phyloP scores from a whole-genome alignment of 177 flowering plant species.

The Vitis hybrid region DNA sequence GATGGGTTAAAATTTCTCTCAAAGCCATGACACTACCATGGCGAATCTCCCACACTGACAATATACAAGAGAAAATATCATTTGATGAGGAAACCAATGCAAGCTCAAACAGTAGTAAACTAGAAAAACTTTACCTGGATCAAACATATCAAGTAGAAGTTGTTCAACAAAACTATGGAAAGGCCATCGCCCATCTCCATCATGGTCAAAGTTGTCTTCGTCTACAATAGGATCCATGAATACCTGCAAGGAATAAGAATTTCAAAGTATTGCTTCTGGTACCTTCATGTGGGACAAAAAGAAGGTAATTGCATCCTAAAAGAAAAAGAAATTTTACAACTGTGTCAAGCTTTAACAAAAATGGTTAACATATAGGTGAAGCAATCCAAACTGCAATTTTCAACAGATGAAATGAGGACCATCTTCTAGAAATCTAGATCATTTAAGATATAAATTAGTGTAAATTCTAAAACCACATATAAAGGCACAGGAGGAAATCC shows the following conservation, averaged over 20 bases:
- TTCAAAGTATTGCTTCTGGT: background rate
- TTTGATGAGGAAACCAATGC: background rate
- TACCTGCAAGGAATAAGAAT: conserved; percentile 34
- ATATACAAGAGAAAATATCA: conserved; percentile 1
- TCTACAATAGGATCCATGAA: conserved; percentile 41
- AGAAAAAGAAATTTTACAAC: background rate
- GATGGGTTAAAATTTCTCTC: conserved; percentile 88
- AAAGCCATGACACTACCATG: conserved; percentile 98
- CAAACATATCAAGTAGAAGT: conserved; percentile 89
- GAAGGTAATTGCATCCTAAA: background rate
- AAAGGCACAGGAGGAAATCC: too few relatives aligned
- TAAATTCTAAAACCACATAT: too few relatives aligned
- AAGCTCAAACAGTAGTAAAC: conserved; percentile 2
- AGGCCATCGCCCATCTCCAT: conserved; percentile 85
- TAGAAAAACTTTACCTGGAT: conserved; percentile 62
- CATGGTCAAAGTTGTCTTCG: conserved; percentile 58
- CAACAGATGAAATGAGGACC: too few relatives aligned
- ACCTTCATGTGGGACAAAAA: background rate
- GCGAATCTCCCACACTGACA: conserved; percentile 94
- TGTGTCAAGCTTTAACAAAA: background rate
- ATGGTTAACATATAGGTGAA: too few relatives aligned
- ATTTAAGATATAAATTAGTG: too few relatives aligned
- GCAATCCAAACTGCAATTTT: too few relatives aligned
- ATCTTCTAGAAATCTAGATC: too few relatives aligned
- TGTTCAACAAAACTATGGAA: conserved; percentile 85